Conservation (phyloP, 345 rosid species). For the Eucalyptus lansdowneana region DNA sequence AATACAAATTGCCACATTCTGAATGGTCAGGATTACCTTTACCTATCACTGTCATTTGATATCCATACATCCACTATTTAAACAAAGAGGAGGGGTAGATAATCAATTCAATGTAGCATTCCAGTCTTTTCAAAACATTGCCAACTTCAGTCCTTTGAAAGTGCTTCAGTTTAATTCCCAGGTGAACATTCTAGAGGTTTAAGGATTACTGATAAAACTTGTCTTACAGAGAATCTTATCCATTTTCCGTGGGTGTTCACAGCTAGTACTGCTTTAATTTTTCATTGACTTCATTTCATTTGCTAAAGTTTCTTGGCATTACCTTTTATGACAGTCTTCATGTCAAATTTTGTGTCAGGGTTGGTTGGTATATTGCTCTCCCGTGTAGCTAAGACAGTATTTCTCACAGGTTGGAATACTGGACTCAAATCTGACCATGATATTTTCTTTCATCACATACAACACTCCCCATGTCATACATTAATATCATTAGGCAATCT, state of each 20-base stretch:
- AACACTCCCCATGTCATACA: background rate
- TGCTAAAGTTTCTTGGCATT: background rate
- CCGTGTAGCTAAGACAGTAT: constrained; percentile 49
- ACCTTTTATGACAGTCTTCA: constrained; percentile 1
- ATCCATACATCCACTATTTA: accelerated
- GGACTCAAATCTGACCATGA: background rate
- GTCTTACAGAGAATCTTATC: background rate
- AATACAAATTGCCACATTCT: background rate
- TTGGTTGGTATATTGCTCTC: constrained; percentile 69
- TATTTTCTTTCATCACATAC: background rate
- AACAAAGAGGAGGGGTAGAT: background rate
- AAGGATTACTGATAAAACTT: background rate
- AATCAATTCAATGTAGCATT: background rate
- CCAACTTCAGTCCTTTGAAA: background rate
- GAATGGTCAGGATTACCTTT: background rate
- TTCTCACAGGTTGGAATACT: constrained; percentile 46
- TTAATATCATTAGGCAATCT: background rate
- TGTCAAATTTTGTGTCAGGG: constrained; percentile 28
- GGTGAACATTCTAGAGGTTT: background rate
- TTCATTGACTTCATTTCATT: background rate
- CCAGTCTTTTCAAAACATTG: accelerated
- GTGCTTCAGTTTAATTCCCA: background rate
- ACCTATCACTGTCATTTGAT: accelerated
- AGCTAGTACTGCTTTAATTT: background rate
- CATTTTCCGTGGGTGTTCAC: background rate